Conservation (phyloP, 192 early-diverging fungal genomes). For the Entomortierella beljakovae region DNA sequence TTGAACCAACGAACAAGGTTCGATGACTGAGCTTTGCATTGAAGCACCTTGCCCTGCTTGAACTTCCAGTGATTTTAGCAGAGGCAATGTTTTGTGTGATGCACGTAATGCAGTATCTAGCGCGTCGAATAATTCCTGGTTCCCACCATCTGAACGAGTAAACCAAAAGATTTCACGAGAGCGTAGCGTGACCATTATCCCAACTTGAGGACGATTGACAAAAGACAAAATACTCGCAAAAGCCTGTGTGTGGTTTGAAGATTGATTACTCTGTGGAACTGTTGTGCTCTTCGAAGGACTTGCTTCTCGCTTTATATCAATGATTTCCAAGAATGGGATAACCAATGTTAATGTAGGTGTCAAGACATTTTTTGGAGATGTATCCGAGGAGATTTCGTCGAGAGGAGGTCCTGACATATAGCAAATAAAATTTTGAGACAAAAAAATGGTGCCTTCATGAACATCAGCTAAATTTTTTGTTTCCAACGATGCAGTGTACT, state of each 20-base stretch:
- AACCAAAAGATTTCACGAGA: conserved; percentile 36
- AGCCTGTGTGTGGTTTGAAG: conserved; percentile 1
- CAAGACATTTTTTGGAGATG: neutral
- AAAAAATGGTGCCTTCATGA: conserved; percentile 14
- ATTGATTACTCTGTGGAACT: neutral
- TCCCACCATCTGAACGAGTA: conserved; percentile 8
- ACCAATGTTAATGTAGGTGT: conserved; percentile 17
- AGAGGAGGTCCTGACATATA: conserved; percentile 21
- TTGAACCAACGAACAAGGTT: neutral
- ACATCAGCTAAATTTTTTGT: conserved; percentile 22
- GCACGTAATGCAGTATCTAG: conserved; percentile 4
- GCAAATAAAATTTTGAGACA: conserved; percentile 39
- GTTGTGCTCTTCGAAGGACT: conserved; percentile 16
- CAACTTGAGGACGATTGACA: conserved; percentile 16
- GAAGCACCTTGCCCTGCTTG: conserved; percentile 10
- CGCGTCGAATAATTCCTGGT: conserved; percentile 31
- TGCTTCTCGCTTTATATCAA: conserved; percentile 35
- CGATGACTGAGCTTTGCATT: neutral
- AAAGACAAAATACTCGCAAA: conserved; percentile 33
- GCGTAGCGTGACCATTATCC: conserved; percentile 6
- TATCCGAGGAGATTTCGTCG: neutral
- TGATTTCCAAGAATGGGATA: conserved; percentile 32
- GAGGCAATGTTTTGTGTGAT: conserved; percentile 1
- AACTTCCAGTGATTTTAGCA: conserved; percentile 32
- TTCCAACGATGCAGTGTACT: conserved; percentile 23